Evolutionary conservation across 1,284 basidiomycete genomes (phyloP).

Genomic region (Ceratobasidium sp.): DNA sequence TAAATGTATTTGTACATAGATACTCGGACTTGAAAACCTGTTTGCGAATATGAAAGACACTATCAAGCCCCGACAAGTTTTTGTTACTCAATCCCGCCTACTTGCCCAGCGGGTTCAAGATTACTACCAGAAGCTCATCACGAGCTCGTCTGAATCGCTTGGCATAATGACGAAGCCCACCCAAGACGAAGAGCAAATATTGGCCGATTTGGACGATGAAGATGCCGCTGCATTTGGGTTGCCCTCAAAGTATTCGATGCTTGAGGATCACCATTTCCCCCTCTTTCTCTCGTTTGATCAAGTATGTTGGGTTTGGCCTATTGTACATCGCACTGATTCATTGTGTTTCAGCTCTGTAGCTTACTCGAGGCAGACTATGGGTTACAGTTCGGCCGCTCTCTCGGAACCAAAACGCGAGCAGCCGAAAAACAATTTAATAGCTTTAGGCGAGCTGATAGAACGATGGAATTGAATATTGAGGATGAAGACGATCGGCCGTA

Average conservation of each 20-base stretch:
- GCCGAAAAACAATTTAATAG: too few species aligned
- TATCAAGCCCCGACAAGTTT: constrained; percentile 65
- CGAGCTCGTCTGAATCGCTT: background rate
- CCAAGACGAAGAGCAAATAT: constrained; percentile 18
- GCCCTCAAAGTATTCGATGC: constrained; percentile 13
- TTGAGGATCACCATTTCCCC: constrained; percentile 35
- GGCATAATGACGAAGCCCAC: background rate
- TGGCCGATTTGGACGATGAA: constrained; percentile 32
- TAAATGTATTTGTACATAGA: constrained; percentile 48
- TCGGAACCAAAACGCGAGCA: constrained; percentile 40
- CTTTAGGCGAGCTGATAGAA: constrained; percentile 16
- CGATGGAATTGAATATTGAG: constrained; percentile 33
- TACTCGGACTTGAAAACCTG: constrained; percentile 63
- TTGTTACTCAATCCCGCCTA: constrained; percentile 72
- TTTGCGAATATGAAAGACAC: constrained; percentile 40
- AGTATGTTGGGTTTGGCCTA: too few species aligned
- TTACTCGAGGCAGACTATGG: constrained; percentile 44
- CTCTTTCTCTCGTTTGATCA: constrained; percentile 34
- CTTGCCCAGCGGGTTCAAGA: constrained; percentile 70
- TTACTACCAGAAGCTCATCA: constrained; percentile 52
- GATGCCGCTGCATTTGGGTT: constrained; percentile 15
- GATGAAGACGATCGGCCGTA: too few species aligned
- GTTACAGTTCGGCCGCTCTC: constrained; percentile 39
- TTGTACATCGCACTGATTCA: too few species aligned
- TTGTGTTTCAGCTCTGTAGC: constrained; percentile 51